Percentiles rank a stretch among this genome's conserved stretches.
phyloP scores from a whole-genome alignment of 2,329 filamentous ascomycete species.

The Orbilia brochopaga region DNA sequence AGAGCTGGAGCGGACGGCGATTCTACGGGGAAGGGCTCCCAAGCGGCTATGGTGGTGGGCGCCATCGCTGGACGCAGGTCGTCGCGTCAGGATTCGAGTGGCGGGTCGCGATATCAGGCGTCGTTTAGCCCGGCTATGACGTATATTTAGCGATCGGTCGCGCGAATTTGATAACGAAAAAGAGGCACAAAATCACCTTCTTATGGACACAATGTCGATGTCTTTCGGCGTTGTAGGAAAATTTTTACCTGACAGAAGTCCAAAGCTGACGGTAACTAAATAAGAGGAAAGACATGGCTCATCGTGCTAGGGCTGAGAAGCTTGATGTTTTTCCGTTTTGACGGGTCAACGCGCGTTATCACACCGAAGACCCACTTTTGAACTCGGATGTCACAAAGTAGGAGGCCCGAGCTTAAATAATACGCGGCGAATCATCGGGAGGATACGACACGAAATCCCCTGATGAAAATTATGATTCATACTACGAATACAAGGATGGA shows the following conservation, averaged over 20 bases:
- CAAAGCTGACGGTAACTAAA: background rate
- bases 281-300: background rate
- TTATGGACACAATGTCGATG: conserved; percentile 17
- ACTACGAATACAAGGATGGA: too few relatives aligned
- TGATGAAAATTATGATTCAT: too few relatives aligned
- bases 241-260: conserved; percentile 1
- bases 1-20: conserved; percentile 62
- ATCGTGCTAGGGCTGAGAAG: background rate
- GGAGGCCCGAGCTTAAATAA: too few relatives aligned
- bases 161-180: conserved; percentile 12
- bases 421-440: too few relatives aligned
- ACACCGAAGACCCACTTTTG: conserved; percentile 23
- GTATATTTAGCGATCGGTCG: conserved; percentile 17
- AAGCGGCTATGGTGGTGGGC: conserved; percentile 45
- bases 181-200: conserved; percentile 25
- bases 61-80: conserved; percentile 27
- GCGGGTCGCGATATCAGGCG: conserved; percentile 30
- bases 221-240: conserved; percentile 1
- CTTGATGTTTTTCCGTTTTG: conserved; percentile 28
- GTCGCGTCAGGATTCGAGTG: conserved; percentile 21
- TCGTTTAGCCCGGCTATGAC: conserved; percentile 24
- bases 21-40: conserved; percentile 52
- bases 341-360: conserved; percentile 36
- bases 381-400: background rate
- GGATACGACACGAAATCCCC: background rate